Percentiles rank a stretch among this genome's conserved stretches.
Conservation (phyloP, 2,329 filamentous ascomycete species). For the Sclerotinia nivalis region DNA sequence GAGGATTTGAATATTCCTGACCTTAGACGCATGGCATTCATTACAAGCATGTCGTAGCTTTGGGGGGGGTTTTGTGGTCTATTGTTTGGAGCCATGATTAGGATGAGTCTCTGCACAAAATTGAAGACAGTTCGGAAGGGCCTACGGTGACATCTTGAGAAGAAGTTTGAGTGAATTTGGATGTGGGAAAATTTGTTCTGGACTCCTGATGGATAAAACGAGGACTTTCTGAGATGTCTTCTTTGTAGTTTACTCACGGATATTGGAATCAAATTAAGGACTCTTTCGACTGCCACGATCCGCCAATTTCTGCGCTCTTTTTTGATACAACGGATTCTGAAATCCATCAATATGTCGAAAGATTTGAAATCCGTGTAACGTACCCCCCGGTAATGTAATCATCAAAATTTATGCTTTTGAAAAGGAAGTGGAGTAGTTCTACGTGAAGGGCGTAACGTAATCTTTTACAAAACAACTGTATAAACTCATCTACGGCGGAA, state of each 20-base stretch:
- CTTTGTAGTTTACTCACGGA: neutral
- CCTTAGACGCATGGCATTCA: slow-evolving; percentile 22
- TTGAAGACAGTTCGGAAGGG: neutral
- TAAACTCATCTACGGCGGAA: too few species aligned
- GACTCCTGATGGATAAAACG: neutral
- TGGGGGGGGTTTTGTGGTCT: slow-evolving; percentile 15
- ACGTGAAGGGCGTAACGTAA: too few species aligned
- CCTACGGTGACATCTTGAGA: neutral
- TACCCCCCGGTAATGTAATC: too few species aligned
- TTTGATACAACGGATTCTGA: too few species aligned
- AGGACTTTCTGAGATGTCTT: neutral
- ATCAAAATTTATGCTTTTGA: too few species aligned
- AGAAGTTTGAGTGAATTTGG: neutral
- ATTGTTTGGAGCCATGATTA: neutral
- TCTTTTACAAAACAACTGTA: too few species aligned
- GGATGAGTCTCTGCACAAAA: neutral
- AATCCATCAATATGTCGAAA: too few species aligned
- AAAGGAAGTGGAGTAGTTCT: too few species aligned
- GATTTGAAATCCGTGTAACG: too few species aligned
- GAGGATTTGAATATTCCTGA: neutral
- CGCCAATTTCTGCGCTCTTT: too few species aligned
- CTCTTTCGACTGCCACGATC: too few species aligned
- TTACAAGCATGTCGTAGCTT: slow-evolving; percentile 23
- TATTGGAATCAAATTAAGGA: neutral
- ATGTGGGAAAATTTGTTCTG: neutral